Conservation (phyloP, 2,329 filamentous ascomycete genomes). For the Aspergillus tubingensis region DNA sequence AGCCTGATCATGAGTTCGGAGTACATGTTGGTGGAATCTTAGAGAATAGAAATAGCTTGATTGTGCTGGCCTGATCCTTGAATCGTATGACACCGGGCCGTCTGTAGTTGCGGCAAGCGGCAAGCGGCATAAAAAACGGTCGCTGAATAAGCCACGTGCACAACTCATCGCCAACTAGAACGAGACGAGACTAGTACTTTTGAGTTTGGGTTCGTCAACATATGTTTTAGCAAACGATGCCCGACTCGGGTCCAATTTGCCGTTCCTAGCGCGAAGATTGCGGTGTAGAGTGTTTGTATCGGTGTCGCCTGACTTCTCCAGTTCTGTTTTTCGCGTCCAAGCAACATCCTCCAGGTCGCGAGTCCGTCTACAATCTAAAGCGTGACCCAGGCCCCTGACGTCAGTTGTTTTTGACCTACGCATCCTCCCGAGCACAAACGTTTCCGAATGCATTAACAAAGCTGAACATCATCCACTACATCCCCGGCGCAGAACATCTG, state of each 20-base stretch:
- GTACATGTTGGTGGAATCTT: neutral
- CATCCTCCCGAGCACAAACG: constrained; percentile 7
- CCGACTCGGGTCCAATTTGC: constrained; percentile 8
- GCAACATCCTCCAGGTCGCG: neutral
- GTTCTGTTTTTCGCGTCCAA: neutral
- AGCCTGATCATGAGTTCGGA: neutral
- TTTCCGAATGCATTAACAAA: constrained; percentile 21
- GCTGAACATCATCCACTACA: neutral
- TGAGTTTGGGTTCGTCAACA: constrained; percentile 17
- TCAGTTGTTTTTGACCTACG: constrained; percentile 26
- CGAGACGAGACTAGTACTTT: constrained; percentile 9
- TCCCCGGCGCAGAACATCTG: neutral
- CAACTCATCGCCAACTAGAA: constrained; percentile 8
- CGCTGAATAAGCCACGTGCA: constrained; percentile 21
- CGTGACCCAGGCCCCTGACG: constrained; percentile 24
- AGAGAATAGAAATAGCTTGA: neutral
- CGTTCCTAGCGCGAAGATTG: constrained; percentile 6
- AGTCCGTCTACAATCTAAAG: constrained; percentile 7
- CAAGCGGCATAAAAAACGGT: neutral
- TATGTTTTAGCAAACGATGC: constrained; percentile 11
- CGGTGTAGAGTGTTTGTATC: constrained; percentile 1
- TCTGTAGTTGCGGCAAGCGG: neutral
- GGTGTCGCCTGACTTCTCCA: neutral
- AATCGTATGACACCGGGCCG: neutral
- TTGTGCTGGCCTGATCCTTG: neutral